Conservation (phyloP, 371 early-diverging fungal genomes). For the Rhizopus stolonifer region DNA sequence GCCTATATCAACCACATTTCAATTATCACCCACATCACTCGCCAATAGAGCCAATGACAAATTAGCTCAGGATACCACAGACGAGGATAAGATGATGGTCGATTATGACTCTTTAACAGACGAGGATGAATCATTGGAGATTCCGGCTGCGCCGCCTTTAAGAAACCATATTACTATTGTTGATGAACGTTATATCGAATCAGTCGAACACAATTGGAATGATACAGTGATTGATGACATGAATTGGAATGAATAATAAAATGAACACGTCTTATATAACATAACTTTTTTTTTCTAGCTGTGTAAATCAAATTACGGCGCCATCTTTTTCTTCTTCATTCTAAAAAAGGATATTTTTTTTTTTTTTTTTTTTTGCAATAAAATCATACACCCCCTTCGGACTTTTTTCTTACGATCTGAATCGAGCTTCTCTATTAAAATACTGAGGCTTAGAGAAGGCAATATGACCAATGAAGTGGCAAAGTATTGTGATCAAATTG, state of each 20-base stretch:
- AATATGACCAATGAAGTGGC: no score
- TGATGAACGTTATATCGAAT: slow-evolving; percentile 3
- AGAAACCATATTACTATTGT: not conserved
- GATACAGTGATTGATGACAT: slow-evolving; percentile 1
- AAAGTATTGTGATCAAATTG: no score
- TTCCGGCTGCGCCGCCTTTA: slow-evolving; percentile 1
- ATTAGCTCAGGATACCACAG: not conserved
- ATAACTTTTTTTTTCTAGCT: not conserved
- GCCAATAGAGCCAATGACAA: slow-evolving; percentile 1
- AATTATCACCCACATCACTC: not conserved
- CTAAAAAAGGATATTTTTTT: no score
- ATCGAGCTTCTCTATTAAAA: no score
- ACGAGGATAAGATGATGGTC: slow-evolving; percentile 8
- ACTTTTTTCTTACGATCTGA: no score
- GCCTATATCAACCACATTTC: not conserved
- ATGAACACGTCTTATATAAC: not conserved
- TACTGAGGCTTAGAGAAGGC: no score
- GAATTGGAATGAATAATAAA: slow-evolving; percentile 4
- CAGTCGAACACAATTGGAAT: slow-evolving; percentile 8
- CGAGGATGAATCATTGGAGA: slow-evolving; percentile 11
- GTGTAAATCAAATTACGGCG: not conserved
- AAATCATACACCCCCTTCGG: no score
- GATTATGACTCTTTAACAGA: slow-evolving; percentile 11
- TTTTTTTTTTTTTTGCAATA: no score
- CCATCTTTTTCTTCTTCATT: not conserved